A percentile compares a stretch with the other conserved stretches of the same genome.
phyloP scores from a whole-genome alignment of 208 protist genomes.

The Leishmania mexicana region DNA sequence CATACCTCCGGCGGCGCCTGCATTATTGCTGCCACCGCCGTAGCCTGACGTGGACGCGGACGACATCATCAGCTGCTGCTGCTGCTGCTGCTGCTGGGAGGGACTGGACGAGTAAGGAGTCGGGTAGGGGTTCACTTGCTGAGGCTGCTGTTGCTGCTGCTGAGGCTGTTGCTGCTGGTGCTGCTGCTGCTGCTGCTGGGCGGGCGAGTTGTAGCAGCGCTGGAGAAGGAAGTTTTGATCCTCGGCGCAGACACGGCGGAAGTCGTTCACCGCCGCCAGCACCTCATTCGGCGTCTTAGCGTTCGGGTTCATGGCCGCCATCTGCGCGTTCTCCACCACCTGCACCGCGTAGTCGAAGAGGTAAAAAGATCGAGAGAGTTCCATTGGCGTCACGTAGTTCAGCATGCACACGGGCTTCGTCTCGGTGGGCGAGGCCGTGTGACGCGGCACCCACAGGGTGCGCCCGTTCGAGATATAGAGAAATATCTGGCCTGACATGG shows the following conservation, averaged over 20 bases:
- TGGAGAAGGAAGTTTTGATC: constrained; percentile 66
- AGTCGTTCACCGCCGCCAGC: constrained; percentile 74
- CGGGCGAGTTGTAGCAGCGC: constrained; percentile 70
- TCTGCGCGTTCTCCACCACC: constrained; percentile 51
- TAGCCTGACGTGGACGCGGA: constrained; percentile 3
- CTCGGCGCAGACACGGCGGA: constrained; percentile 68
- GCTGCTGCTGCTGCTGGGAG: constrained; percentile 14
- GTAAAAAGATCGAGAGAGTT: constrained; percentile 84
- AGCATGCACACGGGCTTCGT: constrained; percentile 74
- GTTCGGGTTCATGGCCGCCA: constrained; percentile 54
- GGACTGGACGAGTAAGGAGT: constrained; percentile 20
- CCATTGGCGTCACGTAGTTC: constrained; percentile 60
- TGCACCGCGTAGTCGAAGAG: constrained; percentile 86
- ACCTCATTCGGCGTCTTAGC: constrained; percentile 82
- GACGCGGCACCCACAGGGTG: constrained; percentile 89
- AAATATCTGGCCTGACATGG: constrained; percentile 71
- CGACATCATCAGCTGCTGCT: constrained; percentile 18
- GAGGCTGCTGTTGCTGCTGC: constrained; percentile 26
- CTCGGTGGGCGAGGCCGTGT: constrained; percentile 57
- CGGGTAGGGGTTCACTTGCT: constrained; percentile 11
- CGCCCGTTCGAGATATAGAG: constrained; percentile 68
- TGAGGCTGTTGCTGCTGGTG: constrained; percentile 19
- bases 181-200: constrained; percentile 24
- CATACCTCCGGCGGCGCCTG: constrained; percentile 4
- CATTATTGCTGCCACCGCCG: constrained; percentile 6